Conservation (phyloP, 1,139 yeast species). For the Blastobotrys malaysiensis region DNA sequence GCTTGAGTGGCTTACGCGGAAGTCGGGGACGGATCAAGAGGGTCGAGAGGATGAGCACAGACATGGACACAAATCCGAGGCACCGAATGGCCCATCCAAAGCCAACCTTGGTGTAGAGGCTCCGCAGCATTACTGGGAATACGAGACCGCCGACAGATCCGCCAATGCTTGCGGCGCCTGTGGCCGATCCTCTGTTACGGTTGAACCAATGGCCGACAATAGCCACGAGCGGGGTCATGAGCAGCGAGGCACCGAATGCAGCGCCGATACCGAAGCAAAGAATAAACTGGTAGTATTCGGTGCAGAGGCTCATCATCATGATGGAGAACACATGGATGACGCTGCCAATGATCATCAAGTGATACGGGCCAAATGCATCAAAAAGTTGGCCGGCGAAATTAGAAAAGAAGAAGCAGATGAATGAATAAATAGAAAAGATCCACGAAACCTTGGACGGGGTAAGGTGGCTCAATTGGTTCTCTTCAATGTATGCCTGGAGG, state of each 20-base stretch:
- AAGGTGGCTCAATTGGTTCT: constrained; percentile 45
- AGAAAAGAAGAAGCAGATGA: constrained; percentile 50
- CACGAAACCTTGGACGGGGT: constrained; percentile 53
- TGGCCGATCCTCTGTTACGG: constrained; percentile 52
- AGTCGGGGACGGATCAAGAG: constrained; percentile 37
- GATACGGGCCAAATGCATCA: constrained; percentile 54
- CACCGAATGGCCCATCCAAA: constrained; percentile 55
- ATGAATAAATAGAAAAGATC: constrained; percentile 59
- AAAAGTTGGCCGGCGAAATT: constrained; percentile 58
- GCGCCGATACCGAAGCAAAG: constrained; percentile 50
- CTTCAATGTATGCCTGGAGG: constrained; percentile 57
- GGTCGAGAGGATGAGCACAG: not conserved
- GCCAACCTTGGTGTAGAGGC: constrained; percentile 47
- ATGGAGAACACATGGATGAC: constrained; percentile 46
- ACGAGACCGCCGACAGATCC: constrained; percentile 64
- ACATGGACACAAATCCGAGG: constrained; percentile 48
- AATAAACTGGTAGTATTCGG: constrained; percentile 52
- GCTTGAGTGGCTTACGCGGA: constrained; percentile 32
- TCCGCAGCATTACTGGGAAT: constrained; percentile 55
- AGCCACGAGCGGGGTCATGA: constrained; percentile 56
- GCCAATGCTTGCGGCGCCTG: constrained; percentile 61
- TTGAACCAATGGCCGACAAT: constrained; percentile 59
- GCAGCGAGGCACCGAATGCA: constrained; percentile 56
- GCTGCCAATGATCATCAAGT: constrained; percentile 44
- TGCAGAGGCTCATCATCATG: constrained; percentile 51